These are phyloP conservation scores for Immersiella caudata DNA, from an alignment of 495 filamentous ascomycete species.

Conservation along the genomic window DNA sequence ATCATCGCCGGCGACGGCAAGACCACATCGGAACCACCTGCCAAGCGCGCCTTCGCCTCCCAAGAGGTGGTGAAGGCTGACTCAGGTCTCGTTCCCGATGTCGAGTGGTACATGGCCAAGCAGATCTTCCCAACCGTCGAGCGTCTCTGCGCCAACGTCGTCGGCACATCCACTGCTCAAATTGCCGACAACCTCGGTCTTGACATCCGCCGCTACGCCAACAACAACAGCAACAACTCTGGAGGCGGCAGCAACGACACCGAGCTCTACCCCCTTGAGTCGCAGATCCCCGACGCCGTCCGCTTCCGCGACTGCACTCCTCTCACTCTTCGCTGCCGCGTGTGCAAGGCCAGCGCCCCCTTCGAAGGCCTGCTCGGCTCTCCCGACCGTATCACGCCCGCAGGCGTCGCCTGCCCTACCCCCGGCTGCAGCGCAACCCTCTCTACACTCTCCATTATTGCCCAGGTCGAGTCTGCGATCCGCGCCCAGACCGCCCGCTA, in stretches of 20 bases:
- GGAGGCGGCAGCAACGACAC: slow-evolving; percentile 49
- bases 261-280: slow-evolving; percentile 85
- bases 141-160: slow-evolving; percentile 93
- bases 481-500: slow-evolving; percentile 76
- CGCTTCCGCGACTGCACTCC: slow-evolving; percentile 81
- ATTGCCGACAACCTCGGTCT: slow-evolving; percentile 93
- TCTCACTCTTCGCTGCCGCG: slow-evolving; percentile 75
- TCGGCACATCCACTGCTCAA: slow-evolving; percentile 83
- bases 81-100: slow-evolving; percentile 76
- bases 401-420: slow-evolving; percentile 75
- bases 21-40: slow-evolving; percentile 69
- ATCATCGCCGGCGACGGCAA: slow-evolving; percentile 82
- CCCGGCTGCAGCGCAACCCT: slow-evolving; percentile 55
- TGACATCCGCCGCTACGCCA: slow-evolving; percentile 79
- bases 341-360: slow-evolving; percentile 68
- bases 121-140: slow-evolving; percentile 98
- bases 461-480: slow-evolving; percentile 84
- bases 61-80: slow-evolving; percentile 81
- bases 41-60: slow-evolving; percentile 84
- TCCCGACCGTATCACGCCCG: slow-evolving; percentile 60
- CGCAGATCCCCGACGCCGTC: slow-evolving; percentile 83
- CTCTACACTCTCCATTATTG: slow-evolving; percentile 71
- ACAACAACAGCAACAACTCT: slow-evolving; percentile 36
- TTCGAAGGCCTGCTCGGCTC: slow-evolving; percentile 74
- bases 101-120: slow-evolving; percentile 97